Evolutionary conservation across 768 basidiomycete species (phyloP).

Genomic region (Austroboletus festivus): DNA sequence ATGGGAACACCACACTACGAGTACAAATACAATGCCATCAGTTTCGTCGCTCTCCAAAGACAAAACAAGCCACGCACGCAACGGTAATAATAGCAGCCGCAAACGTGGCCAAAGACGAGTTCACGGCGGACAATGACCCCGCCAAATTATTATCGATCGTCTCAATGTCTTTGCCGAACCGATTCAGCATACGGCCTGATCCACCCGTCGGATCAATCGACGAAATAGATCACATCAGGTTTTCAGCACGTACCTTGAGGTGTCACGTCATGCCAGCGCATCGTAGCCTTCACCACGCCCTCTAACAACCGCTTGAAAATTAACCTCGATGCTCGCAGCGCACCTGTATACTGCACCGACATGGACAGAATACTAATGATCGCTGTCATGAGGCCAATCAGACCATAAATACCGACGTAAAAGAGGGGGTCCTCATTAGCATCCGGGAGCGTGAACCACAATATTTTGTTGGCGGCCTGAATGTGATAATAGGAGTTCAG

Average conservation of each 20-base stretch:
- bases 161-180: conserved; percentile 86
- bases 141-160: conserved; percentile 78
- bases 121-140: conserved; percentile 68
- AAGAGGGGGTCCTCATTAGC: conserved; percentile 64
- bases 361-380: conserved; percentile 44
- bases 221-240: background rate
- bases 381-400: conserved; percentile 52
- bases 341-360: conserved; percentile 58
- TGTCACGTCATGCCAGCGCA: conserved; percentile 82
- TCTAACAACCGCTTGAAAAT: conserved; percentile 54
- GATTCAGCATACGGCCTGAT: conserved; percentile 77
- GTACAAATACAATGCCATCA: background rate
- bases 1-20: conserved; percentile 67
- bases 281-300: conserved; percentile 75
- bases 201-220: background rate
- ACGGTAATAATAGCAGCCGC: conserved; percentile 72
- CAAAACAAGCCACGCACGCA: conserved; percentile 42
- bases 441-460: conserved; percentile 37
- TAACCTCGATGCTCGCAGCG: conserved; percentile 33
- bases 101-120: conserved; percentile 73
- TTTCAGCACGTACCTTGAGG: conserved; percentile 53
- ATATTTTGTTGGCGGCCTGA: conserved; percentile 2
- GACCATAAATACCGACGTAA: conserved; percentile 66
- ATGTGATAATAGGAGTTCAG: conserved; percentile 17
- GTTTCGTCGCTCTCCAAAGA: conserved; percentile 7